Percentiles rank a stretch among this genome's conserved stretches.
phyloP scores from a whole-genome alignment of 495 filamentous ascomycete species.

The Thermochaetoides thermophila region DNA sequence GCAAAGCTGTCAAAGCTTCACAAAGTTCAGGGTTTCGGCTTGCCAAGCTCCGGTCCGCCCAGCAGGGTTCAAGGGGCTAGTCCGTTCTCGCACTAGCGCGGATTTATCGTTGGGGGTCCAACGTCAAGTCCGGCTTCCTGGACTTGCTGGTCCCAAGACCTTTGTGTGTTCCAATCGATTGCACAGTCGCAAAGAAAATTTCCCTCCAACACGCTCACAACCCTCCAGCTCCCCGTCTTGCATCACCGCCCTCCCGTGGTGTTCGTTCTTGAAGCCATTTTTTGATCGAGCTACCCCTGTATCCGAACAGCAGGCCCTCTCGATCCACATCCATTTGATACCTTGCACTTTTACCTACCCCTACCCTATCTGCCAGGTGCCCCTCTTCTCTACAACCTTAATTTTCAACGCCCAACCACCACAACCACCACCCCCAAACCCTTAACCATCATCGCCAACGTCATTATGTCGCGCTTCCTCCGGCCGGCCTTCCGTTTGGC shows the following conservation, averaged over 20 bases:
- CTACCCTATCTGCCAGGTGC: too few relatives aligned
- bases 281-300: too few relatives aligned
- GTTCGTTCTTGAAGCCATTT: too few relatives aligned
- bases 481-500: slow-evolving; percentile 68
- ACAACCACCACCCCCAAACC: too few relatives aligned
- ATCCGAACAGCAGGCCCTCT: slow-evolving; percentile 1
- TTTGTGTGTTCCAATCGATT: slow-evolving; percentile 5
- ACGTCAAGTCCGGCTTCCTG: slow-evolving; percentile 10
- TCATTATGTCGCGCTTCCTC: slow-evolving; percentile 55
- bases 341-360: too few relatives aligned
- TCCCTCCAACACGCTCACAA: slow-evolving; percentile 12
- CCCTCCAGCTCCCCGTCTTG: not conserved
- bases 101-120: slow-evolving; percentile 19
- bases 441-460: too few relatives aligned
- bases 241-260: too few relatives aligned
- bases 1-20: slow-evolving; percentile 5
- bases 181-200: too few relatives aligned
- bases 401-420: too few relatives aligned
- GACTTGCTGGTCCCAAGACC: slow-evolving; percentile 14
- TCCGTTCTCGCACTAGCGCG: slow-evolving; percentile 12
- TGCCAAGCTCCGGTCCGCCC: slow-evolving; percentile 6
- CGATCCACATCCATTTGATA: too few relatives aligned
- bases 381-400: too few relatives aligned
- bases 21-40: slow-evolving; percentile 1
- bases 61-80: slow-evolving; percentile 13